Evolutionary conservation across 495 filamentous ascomycete genomes (phyloP).

Genomic region (Durotheca rogersii): DNA sequence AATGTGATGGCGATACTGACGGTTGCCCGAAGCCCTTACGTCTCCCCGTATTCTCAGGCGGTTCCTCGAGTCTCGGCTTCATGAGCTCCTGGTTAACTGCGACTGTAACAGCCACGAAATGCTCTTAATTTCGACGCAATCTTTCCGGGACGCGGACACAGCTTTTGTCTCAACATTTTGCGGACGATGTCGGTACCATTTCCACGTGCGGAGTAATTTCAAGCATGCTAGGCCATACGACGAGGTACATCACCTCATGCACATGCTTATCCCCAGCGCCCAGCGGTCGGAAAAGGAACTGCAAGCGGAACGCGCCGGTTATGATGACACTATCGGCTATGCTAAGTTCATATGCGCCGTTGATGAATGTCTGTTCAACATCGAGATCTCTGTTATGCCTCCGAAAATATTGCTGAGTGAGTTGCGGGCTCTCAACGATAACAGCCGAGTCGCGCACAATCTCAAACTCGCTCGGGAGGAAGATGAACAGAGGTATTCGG

Average conservation of each 20-base stretch:
- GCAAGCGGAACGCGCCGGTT: neutral
- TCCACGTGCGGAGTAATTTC: conserved; percentile 23
- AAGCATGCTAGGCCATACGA: neutral
- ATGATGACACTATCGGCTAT: conserved; percentile 15
- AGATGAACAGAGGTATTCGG: conserved; percentile 61
- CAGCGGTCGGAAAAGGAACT: conserved; percentile 1
- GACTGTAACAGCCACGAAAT: conserved; percentile 28
- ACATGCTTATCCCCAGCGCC: conserved; percentile 28
- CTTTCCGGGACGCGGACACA: neutral
- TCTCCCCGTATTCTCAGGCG: conserved; percentile 26
- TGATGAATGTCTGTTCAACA: conserved; percentile 52
- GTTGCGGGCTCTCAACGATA: conserved; percentile 59
- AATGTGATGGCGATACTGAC: conserved; percentile 1
- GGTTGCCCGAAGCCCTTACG: conserved; percentile 18
- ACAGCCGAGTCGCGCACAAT: conserved; percentile 52
- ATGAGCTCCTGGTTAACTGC: conserved; percentile 5
- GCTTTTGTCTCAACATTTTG: conserved; percentile 29
- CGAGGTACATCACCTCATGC: conserved; percentile 20
- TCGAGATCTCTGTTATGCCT: conserved; percentile 56
- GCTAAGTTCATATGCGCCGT: conserved; percentile 61
- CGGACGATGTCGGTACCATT: conserved; percentile 26
- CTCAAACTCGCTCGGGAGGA: conserved; percentile 53
- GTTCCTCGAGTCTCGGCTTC: conserved; percentile 20
- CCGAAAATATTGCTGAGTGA: conserved; percentile 34
- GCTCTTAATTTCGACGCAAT: conserved; percentile 25